These are phyloP conservation scores for Exutisphaerella laricina DNA, from an alignment of 2,329 filamentous ascomycete species.

Conservation along the genomic window DNA sequence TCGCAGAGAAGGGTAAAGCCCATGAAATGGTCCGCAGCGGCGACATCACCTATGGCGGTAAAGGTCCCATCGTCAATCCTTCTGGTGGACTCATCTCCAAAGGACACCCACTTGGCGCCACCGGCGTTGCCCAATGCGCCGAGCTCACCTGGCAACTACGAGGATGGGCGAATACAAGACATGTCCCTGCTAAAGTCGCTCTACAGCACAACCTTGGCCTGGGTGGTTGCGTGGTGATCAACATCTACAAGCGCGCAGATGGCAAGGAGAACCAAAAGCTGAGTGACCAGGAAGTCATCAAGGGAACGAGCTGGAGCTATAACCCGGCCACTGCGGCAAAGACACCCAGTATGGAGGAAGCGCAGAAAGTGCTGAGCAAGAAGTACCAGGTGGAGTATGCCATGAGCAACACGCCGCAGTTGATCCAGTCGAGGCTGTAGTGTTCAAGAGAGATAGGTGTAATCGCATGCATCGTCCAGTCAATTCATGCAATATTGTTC, in stretches of 20 bases:
- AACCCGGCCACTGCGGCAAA: constrained; percentile 87
- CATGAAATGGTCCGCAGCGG: constrained; percentile 83
- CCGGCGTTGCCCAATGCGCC: constrained; percentile 87
- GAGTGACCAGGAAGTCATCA: constrained; percentile 58
- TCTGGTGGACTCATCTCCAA: constrained; percentile 85
- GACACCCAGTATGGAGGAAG: constrained; percentile 77
- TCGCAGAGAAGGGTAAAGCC: constrained; percentile 71
- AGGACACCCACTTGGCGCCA: constrained; percentile 88
- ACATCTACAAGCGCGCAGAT: constrained; percentile 81
- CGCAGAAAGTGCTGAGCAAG: constrained; percentile 63
- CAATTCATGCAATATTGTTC: too few species aligned
- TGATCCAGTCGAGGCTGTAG: constrained; percentile 66
- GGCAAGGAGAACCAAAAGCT: constrained; percentile 59
- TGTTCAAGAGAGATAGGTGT: too few species aligned
- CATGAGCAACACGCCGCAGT: constrained; percentile 65
- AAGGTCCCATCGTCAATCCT: constrained; percentile 77
- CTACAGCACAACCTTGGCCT: constrained; percentile 92
- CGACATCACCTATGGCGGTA: constrained; percentile 85
- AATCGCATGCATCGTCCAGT: too few species aligned
- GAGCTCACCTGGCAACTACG: constrained; percentile 96
- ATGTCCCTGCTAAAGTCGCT: constrained; percentile 61
- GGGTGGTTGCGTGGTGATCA: constrained; percentile 84
- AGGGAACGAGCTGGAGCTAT: constrained; percentile 68
- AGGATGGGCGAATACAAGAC: constrained; percentile 85
- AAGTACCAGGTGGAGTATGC: constrained; percentile 65